These are phyloP conservation scores for Sarcodon aspratus DNA, from an alignment of 768 basidiomycete species.

Conservation along the genomic window DNA sequence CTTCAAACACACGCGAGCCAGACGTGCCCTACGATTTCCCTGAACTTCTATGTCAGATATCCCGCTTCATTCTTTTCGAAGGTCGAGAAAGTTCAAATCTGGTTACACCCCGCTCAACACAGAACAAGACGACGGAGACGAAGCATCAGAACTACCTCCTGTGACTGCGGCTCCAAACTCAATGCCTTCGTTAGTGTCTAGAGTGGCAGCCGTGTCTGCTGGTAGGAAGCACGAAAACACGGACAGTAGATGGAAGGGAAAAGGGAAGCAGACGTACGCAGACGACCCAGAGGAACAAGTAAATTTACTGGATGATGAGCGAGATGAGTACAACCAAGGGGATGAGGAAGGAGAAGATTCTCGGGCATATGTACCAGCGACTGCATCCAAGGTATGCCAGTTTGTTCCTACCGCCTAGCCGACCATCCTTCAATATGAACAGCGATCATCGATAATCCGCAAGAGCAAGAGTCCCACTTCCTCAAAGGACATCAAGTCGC, in stretches of 20 bases:
- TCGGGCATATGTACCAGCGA: slow-evolving; percentile 3
- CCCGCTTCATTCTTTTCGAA: slow-evolving; percentile 51
- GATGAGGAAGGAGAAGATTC: slow-evolving; percentile 25
- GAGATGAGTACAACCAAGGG: slow-evolving; percentile 21
- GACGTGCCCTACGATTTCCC: too few species aligned
- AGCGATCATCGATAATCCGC: slow-evolving; percentile 17
- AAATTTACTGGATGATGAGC: slow-evolving; percentile 30
- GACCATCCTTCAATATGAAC: background rate
- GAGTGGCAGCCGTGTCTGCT: slow-evolving; percentile 24
- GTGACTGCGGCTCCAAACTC: too few species aligned
- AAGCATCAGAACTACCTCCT: background rate
- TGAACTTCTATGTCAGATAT: slow-evolving; percentile 53
- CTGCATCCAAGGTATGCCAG: slow-evolving; percentile 14
- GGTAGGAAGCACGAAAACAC: too few species aligned
- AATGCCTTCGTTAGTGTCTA: slow-evolving; percentile 18
- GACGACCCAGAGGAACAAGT: slow-evolving; percentile 59
- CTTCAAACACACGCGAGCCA: too few species aligned
- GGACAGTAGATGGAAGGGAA: slow-evolving; percentile 23
- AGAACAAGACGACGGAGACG: slow-evolving; percentile 15
- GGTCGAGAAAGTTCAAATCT: slow-evolving; percentile 31
- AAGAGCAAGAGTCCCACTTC: slow-evolving; percentile 10
- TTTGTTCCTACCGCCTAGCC: background rate
- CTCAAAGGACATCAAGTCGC: slow-evolving; percentile 50
- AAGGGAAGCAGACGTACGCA: slow-evolving; percentile 41
- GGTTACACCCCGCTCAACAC: slow-evolving; percentile 35